Conservation (phyloP, 1,139 yeast species). For the Sugiyamaella xylanicola region DNA sequence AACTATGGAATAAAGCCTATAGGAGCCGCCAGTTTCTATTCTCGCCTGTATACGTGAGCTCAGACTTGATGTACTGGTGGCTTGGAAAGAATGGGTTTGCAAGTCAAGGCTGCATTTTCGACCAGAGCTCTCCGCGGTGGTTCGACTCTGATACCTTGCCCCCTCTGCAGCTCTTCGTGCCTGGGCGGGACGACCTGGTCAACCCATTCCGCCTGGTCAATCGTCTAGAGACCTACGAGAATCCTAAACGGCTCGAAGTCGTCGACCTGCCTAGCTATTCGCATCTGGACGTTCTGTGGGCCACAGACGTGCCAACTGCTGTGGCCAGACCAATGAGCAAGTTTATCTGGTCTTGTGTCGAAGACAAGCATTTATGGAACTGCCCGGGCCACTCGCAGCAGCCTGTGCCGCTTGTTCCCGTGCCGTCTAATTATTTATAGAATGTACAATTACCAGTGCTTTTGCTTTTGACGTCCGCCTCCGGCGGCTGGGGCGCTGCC, state of each 20-base stretch:
- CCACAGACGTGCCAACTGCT: constrained; percentile 63
- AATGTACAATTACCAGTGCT: constrained; percentile 2
- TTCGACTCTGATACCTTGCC: constrained; percentile 50
- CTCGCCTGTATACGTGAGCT: constrained; percentile 82
- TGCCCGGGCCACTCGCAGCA: constrained; percentile 4
- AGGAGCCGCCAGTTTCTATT: constrained; percentile 76
- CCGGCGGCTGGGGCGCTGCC: background rate
- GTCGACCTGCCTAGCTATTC: constrained; percentile 56
- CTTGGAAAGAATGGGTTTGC: constrained; percentile 56
- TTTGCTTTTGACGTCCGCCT: too few relatives aligned
- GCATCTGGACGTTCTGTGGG: constrained; percentile 92
- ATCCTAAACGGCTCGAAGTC: constrained; percentile 45
- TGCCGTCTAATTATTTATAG: constrained; percentile 2
- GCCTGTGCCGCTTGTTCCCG: background rate
- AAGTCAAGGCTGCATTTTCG: constrained; percentile 58
- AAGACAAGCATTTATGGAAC: constrained; percentile 22
- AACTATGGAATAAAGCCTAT: constrained; percentile 69
- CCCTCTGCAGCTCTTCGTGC: constrained; percentile 63
- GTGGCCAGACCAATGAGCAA: constrained; percentile 49
- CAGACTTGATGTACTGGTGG: constrained; percentile 93
- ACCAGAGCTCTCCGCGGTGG: constrained; percentile 54
- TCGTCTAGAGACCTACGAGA: constrained; percentile 50
- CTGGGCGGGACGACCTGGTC: constrained; percentile 66
- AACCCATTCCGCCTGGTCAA: constrained; percentile 61
- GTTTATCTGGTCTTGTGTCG: constrained; percentile 37